These are phyloP conservation scores for Metarhizium sp. DNA, from an alignment of 2,329 filamentous ascomycete species.

Conservation along the genomic window DNA sequence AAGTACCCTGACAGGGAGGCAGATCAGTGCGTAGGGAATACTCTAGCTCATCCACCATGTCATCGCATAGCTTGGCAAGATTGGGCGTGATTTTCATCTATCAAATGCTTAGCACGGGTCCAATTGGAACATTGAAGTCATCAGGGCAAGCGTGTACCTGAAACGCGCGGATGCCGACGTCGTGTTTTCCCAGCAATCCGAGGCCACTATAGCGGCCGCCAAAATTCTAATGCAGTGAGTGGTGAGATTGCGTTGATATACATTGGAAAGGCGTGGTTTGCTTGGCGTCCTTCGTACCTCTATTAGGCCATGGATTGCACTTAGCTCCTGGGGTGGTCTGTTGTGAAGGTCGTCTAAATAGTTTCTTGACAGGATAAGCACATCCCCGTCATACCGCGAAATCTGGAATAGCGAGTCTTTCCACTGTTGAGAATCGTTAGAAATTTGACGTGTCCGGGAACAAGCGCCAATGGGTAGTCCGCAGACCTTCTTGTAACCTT, in stretches of 20 bases:
- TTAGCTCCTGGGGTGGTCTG: slow-evolving; percentile 2
- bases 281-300: not conserved
- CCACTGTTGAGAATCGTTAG: not conserved
- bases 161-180: slow-evolving; percentile 7
- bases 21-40: slow-evolving; percentile 1
- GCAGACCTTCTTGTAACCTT: slow-evolving; percentile 7
- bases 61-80: slow-evolving; percentile 3
- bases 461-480: not conserved
- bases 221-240: slow-evolving; percentile 4
- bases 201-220: slow-evolving; percentile 8
- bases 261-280: not conserved
- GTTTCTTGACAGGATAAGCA: slow-evolving; percentile 6
- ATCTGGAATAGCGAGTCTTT: slow-evolving; percentile 6
- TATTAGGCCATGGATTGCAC: slow-evolving; percentile 7
- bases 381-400: slow-evolving; percentile 7
- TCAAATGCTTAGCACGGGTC: not conserved
- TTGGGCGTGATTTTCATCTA: slow-evolving; percentile 8
- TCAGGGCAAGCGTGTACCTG: slow-evolving; percentile 1
- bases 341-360: slow-evolving; percentile 9
- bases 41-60: slow-evolving; percentile 7
- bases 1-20: slow-evolving; percentile 6
- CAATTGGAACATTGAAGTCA: not conserved
- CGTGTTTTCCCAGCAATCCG: slow-evolving; percentile 2
- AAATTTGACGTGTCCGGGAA: not conserved
- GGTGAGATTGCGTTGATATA: not conserved